Evolutionary conservation across 2,329 filamentous ascomycete genomes (phyloP).

Genomic region (Calonectria crousiana): DNA sequence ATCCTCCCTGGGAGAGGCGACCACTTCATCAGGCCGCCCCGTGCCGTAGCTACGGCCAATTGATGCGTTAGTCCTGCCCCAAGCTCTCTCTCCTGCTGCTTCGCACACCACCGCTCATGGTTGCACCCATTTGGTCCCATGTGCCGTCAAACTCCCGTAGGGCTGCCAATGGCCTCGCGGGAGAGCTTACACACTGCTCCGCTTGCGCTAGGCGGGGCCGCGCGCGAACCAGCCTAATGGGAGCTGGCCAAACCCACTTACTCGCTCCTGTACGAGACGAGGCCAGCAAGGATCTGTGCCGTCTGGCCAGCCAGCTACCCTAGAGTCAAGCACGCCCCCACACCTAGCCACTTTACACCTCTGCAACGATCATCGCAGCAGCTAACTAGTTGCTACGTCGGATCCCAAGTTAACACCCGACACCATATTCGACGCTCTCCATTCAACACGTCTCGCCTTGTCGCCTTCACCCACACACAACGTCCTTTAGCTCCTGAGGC

Average conservation of each 20-base stretch:
- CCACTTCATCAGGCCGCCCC: not conserved
- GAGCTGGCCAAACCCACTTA: not conserved
- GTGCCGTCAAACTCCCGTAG: not conserved
- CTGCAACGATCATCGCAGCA: not conserved
- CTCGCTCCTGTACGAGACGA: not conserved
- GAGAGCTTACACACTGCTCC: not conserved
- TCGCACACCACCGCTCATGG: not conserved
- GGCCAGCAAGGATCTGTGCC: not conserved
- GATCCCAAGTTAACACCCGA: not conserved
- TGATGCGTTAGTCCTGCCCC: not conserved
- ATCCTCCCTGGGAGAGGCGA: not conserved
- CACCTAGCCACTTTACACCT: not conserved
- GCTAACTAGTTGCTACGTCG: not conserved
- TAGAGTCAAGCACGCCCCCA: not conserved
- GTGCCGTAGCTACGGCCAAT: not conserved
- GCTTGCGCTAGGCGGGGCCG: not conserved
- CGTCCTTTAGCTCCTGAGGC: not conserved
- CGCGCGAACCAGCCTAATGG: not conserved
- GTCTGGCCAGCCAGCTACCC: not conserved
- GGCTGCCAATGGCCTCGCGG: constrained; percentile 4
- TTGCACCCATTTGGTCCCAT: not conserved
- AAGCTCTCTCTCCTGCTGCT: not conserved
- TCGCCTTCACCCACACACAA: not conserved
- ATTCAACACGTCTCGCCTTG: not conserved
- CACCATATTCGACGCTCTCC: not conserved